Base-by-base conservation (phyloP, 441 rosid species). In the Adansonia gregorii region DNA sequence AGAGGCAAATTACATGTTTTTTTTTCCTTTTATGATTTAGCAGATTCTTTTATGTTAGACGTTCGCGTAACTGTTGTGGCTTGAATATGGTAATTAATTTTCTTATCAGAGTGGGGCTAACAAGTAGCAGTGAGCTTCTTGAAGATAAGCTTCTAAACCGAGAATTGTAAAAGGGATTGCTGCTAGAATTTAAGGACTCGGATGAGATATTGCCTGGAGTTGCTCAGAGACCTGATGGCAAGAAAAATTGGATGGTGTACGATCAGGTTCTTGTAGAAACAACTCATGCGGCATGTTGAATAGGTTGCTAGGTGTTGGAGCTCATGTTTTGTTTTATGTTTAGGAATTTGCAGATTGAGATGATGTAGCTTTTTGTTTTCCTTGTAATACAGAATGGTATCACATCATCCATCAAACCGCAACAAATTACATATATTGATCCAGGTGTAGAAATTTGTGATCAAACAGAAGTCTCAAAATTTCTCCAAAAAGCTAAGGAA, bases 161-260 rank as follows among this genome's bases (percentile, higher is more conserved):
- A 78, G 86, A 86, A 6, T 66, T 95, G 48, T 83, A 83, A 78
- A 85, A 91, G 70, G 99, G 98, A 61, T 78, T 89, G 73, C 86
- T 94, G 85, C 86, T 95, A 82, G 99, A 95, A 87, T 94, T 91
- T 85, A 95, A 92, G 86, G 95, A 95, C 55, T 52, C 93, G 0
- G 99, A 89, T 2, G 91, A 93, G 71, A 81, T 90, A 24, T 82
- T 92, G 80, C 86, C 92, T 59, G 99, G 97, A 11, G 95, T 95
- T 66, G 86, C 91, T 67, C 94, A 88, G 89, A 86, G 89, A 84
- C 97, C 90, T 72, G 97, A 94, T 85, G 97, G 99, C 75, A 94
- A 95, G 85, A 94, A 92, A 89, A 95, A 95, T 35, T 95, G 99
- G 99, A 91, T 95, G 90, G 99, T 95, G 89, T 84, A 85, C 80